These are phyloP conservation scores for Ilex paraguariensis DNA, from an alignment of 305 asterid species.

Conservation along the genomic window DNA sequence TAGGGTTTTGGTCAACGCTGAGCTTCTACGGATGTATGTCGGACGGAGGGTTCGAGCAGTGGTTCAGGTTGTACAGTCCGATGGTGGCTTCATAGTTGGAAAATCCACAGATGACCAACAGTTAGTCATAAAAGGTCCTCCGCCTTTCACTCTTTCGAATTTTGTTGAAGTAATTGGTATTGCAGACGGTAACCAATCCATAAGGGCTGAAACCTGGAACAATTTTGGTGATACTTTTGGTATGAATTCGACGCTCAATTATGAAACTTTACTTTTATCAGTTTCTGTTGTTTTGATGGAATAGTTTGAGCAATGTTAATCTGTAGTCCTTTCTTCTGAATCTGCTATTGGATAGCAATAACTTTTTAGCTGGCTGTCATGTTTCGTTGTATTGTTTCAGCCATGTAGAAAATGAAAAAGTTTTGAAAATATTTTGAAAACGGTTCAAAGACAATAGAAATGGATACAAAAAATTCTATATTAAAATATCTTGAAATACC, in stretches of 20 bases:
- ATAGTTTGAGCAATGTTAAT: too few species aligned
- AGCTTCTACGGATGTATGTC: slow-evolving; percentile 53
- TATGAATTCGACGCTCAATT: slow-evolving; percentile 13
- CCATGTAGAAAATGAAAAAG: too few species aligned
- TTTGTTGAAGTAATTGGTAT: slow-evolving; percentile 86
- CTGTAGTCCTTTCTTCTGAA: too few species aligned
- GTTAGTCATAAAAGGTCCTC: slow-evolving; percentile 57
- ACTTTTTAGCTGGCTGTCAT: too few species aligned
- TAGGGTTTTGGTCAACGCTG: slow-evolving; percentile 82
- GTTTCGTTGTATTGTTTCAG: too few species aligned
- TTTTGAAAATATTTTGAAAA: too few species aligned
- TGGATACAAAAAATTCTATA: too few species aligned
- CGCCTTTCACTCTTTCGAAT: slow-evolving; percentile 58
- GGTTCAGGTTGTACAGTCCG: slow-evolving; percentile 70
- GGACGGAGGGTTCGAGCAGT: slow-evolving; percentile 83
- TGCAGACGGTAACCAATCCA: slow-evolving; percentile 63
- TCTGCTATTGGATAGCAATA: too few species aligned
- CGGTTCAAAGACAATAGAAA: too few species aligned
- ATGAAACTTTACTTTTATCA: too few species aligned
- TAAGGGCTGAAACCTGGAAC: slow-evolving; percentile 67
- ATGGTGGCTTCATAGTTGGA: slow-evolving; percentile 62
- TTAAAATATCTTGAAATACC: too few species aligned
- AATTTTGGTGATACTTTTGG: slow-evolving; percentile 77
- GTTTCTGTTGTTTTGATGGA: too few species aligned
- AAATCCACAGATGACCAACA: slow-evolving; percentile 85